Percentiles rank a stretch among this genome's conserved stretches.
phyloP scores from a whole-genome alignment of 2,329 filamentous ascomycete species.

The Furcasterigmium furcatum region DNA sequence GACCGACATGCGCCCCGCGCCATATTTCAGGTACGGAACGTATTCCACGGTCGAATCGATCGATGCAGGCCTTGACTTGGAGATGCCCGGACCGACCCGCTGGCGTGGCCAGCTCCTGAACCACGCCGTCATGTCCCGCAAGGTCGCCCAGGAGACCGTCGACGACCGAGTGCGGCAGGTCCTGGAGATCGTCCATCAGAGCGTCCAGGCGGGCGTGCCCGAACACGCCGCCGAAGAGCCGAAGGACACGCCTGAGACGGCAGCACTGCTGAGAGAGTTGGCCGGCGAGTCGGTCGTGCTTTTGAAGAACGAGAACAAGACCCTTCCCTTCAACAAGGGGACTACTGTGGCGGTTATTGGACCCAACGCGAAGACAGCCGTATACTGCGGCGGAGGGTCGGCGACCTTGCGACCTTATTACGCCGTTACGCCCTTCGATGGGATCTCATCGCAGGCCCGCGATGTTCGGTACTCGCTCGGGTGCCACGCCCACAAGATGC shows the following conservation, averaged over 20 bases:
- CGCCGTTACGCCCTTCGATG: constrained; percentile 22
- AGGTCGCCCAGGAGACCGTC: constrained; percentile 50
- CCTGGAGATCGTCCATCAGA: constrained; percentile 31
- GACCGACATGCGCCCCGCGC: too few relatives aligned
- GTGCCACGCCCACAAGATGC: constrained; percentile 22
- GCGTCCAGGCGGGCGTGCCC: constrained; percentile 49
- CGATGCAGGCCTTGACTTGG: constrained; percentile 26
- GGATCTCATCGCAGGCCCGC: constrained; percentile 18
- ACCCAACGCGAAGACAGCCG: constrained; percentile 41
- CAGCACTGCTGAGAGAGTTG: constrained; percentile 19
- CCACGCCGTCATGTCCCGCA: constrained; percentile 51
- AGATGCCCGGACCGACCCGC: constrained; percentile 33
- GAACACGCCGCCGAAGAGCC: constrained; percentile 52
- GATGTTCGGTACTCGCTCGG: constrained; percentile 15
- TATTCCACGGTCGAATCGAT: constrained; percentile 39
- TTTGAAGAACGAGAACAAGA: constrained; percentile 65
- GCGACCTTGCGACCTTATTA: constrained; percentile 25
- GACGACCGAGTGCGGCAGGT: constrained; percentile 55
- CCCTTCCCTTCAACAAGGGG: constrained; percentile 59
- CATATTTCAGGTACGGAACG: constrained; percentile 35
- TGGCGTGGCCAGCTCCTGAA: constrained; percentile 14
- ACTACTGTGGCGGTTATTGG: constrained; percentile 53
- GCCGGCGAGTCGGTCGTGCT: constrained; percentile 54
- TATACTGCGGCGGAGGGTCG: constrained; percentile 25
- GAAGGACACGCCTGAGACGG: constrained; percentile 58